A percentile compares a stretch with the other conserved stretches of the same genome.
These are phyloP conservation scores for Fusarium duplospermum DNA, from an alignment of 2,329 filamentous ascomycete genomes.

Conservation along the genomic window DNA sequence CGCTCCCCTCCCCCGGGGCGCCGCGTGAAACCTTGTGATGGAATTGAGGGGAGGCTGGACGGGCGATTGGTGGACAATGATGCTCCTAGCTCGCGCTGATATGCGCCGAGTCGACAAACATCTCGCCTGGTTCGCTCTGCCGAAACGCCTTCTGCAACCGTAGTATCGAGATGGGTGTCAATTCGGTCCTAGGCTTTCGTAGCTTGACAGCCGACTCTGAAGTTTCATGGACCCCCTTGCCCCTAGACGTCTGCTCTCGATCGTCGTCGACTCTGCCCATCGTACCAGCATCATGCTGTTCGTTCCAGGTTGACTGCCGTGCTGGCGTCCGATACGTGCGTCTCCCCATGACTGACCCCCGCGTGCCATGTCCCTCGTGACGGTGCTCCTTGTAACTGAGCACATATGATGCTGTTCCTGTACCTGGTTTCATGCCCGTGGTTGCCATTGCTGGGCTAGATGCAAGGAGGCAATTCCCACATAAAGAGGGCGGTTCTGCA, in stretches of 20 bases:
- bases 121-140: neutral
- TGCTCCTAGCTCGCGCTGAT: slow-evolving; percentile 17
- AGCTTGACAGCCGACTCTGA: slow-evolving; percentile 19
- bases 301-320: slow-evolving; percentile 33
- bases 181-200: slow-evolving; percentile 10
- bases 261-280: slow-evolving; percentile 19
- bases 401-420: slow-evolving; percentile 21
- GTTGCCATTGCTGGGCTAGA: neutral
- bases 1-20: slow-evolving; percentile 5
- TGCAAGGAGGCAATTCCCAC: slow-evolving; percentile 36
- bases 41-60: slow-evolving; percentile 39
- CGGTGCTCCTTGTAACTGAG: slow-evolving; percentile 27
- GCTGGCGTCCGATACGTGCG: slow-evolving; percentile 24
- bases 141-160: slow-evolving; percentile 19
- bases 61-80: slow-evolving; percentile 27
- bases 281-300: slow-evolving; percentile 42
- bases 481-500: slow-evolving; percentile 42
- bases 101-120: slow-evolving; percentile 20
- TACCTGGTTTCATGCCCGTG: slow-evolving; percentile 33
- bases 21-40: slow-evolving; percentile 44
- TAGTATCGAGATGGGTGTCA: slow-evolving; percentile 33
- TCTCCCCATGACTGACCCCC: slow-evolving; percentile 30
- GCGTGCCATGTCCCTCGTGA: slow-evolving; percentile 37
- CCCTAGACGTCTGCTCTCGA: slow-evolving; percentile 2
- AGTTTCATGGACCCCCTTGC: neutral